Conservation (phyloP, 306 rosid species). For the Gastrolobium villosum region DNA sequence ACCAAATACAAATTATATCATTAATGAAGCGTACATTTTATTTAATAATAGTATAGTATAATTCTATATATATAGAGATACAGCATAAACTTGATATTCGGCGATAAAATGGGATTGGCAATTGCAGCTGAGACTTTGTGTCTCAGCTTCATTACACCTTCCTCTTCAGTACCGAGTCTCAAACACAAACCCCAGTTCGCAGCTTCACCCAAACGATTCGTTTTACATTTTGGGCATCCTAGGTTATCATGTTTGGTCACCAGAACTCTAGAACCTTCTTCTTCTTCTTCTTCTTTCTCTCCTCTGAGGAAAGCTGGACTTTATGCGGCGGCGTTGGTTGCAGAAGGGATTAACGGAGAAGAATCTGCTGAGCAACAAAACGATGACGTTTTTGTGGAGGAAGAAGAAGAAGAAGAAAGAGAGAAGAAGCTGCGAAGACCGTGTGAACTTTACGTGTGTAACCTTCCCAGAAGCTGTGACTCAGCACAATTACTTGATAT, state of each 20-base stretch:
- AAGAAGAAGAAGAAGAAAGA: slow-evolving; percentile 32
- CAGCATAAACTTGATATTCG: too few species aligned
- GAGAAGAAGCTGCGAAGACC: slow-evolving; percentile 41
- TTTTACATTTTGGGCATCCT: not conserved
- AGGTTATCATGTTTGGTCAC: not conserved
- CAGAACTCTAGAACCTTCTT: not conserved
- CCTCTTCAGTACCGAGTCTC: not conserved
- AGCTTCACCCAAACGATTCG: slow-evolving; percentile 11
- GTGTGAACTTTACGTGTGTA: slow-evolving; percentile 68
- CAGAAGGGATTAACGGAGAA: slow-evolving; percentile 27
- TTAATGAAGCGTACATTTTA: too few species aligned
- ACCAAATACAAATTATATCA: too few species aligned
- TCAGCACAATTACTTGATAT: slow-evolving; percentile 56
- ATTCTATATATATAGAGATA: too few species aligned
- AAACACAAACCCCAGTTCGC: slow-evolving; percentile 5
- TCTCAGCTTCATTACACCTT: not conserved
- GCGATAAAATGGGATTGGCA: too few species aligned
- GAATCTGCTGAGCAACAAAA: slow-evolving; percentile 14
- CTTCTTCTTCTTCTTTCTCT: not conserved
- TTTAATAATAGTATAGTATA: too few species aligned
- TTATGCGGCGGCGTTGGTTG: slow-evolving; percentile 34
- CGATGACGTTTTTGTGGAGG: slow-evolving; percentile 30
- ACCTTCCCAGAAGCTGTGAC: slow-evolving; percentile 63
- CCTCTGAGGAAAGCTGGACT: slow-evolving; percentile 6
- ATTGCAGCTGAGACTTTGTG: too few species aligned